These are phyloP conservation scores for Lepidium sativum DNA, from an alignment of 345 rosid genomes.

Conservation along the genomic window DNA sequence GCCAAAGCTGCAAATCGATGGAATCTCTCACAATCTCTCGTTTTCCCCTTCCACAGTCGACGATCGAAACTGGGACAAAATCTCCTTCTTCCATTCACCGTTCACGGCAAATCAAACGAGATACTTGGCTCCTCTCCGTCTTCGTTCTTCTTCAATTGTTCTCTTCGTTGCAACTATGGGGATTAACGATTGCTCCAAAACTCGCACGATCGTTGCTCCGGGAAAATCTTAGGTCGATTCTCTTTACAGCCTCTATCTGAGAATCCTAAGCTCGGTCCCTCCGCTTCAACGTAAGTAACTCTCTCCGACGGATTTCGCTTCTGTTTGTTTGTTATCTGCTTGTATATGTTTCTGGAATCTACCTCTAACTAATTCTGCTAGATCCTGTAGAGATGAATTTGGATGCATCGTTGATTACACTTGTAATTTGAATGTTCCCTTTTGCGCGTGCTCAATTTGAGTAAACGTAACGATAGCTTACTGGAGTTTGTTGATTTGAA, in stretches of 20 bases:
- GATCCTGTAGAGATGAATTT: neutral
- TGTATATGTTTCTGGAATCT: neutral
- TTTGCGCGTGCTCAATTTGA: neutral
- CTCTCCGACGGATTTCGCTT: neutral
- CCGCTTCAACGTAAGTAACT: slow-evolving; percentile 59
- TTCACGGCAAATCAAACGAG: slow-evolving; percentile 46
- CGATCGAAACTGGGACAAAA: slow-evolving; percentile 19
- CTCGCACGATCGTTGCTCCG: slow-evolving; percentile 50
- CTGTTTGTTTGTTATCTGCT: neutral
- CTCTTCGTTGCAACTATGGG: slow-evolving; percentile 59
- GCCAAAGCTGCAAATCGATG: slow-evolving; percentile 20
- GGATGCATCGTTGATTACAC: neutral
- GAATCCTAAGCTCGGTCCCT: slow-evolving; percentile 86
- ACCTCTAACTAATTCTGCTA: neutral
- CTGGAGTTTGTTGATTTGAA: neutral
- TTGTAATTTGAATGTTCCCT: neutral
- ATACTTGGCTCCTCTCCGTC: slow-evolving; percentile 73
- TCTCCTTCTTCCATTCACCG: slow-evolving; percentile 60
- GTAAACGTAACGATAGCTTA: neutral
- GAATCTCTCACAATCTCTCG: slow-evolving; percentile 7
- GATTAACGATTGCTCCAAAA: slow-evolving; percentile 50
- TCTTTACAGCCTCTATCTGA: slow-evolving; percentile 78
- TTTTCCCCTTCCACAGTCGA: slow-evolving; percentile 1
- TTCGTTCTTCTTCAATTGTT: slow-evolving; percentile 63
- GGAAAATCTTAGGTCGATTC: slow-evolving; percentile 34